A percentile compares a stretch with the other conserved stretches of the same genome.
phyloP scores from a whole-genome alignment of 805 yeast species.

The Sugiyamaella valdiviana region DNA sequence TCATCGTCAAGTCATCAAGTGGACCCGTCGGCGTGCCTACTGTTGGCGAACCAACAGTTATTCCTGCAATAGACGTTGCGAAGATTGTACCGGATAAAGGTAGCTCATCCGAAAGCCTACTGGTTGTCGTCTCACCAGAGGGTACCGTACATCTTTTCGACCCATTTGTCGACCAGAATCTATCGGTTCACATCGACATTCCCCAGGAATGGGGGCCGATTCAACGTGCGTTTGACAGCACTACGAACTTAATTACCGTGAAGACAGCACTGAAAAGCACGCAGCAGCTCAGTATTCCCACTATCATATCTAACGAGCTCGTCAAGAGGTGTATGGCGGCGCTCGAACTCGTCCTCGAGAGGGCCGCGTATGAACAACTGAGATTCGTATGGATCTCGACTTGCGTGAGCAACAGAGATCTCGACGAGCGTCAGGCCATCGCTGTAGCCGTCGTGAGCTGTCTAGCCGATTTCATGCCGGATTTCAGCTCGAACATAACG shows the following conservation, averaged over 20 bases:
- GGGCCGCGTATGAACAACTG: slow-evolving; percentile 50
- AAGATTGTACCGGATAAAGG: background rate
- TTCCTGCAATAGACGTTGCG: slow-evolving; percentile 35
- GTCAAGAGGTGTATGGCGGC: slow-evolving; percentile 44
- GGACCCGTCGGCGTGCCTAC: slow-evolving; percentile 32
- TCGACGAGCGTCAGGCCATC: slow-evolving; percentile 57
- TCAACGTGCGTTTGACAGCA: background rate
- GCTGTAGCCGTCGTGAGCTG: slow-evolving; percentile 31
- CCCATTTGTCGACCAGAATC: slow-evolving; percentile 44
- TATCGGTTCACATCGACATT: background rate
- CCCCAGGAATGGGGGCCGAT: background rate
- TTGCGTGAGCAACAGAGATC: slow-evolving; percentile 40
- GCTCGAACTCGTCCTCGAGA: slow-evolving; percentile 50
- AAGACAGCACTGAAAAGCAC: background rate
- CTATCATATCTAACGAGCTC: slow-evolving; percentile 28
- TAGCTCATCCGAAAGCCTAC: slow-evolving; percentile 15
- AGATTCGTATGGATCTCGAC: slow-evolving; percentile 54
- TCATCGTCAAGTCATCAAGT: slow-evolving; percentile 19
- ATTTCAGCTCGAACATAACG: background rate
- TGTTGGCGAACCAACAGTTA: slow-evolving; percentile 31
- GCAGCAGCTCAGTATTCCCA: background rate
- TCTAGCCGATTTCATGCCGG: slow-evolving; percentile 6
- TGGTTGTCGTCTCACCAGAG: background rate
- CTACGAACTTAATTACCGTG: background rate
- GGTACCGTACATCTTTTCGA: slow-evolving; percentile 39